These are phyloP conservation scores for Cadophora malorum DNA, from an alignment of 2,329 filamentous ascomycete species.

Conservation along the genomic window DNA sequence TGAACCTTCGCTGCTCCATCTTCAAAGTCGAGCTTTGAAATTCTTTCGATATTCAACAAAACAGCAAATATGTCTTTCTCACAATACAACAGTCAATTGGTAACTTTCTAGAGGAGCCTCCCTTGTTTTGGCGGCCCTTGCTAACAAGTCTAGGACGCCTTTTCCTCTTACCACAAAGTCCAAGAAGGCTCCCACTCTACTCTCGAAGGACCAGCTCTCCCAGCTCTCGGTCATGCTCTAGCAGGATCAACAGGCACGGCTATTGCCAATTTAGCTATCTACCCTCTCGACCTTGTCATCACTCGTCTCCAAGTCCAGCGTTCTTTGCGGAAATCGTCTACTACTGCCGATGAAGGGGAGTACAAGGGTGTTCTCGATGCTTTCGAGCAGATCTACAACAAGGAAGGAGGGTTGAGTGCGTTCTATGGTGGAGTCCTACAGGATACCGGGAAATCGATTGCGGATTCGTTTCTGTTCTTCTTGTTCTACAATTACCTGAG, in stretches of 20 bases:
- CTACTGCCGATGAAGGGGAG: conserved; percentile 47
- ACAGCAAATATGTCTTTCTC: conserved; percentile 17
- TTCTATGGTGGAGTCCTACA: conserved; percentile 72
- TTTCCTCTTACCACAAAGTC: conserved; percentile 44
- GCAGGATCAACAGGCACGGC: conserved; percentile 81
- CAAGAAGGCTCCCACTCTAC: conserved; percentile 45
- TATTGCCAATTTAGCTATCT: conserved; percentile 78
- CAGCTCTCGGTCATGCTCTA: conserved; percentile 80
- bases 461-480: conserved; percentile 87
- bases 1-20: not conserved
- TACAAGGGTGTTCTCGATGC: conserved; percentile 75
- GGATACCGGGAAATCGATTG: conserved; percentile 70
- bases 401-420: conserved; percentile 70
- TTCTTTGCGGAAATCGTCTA: conserved; percentile 54
- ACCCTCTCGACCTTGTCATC: conserved; percentile 82
- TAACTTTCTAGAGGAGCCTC: conserved; percentile 32
- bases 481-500: conserved; percentile 71
- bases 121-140: not conserved
- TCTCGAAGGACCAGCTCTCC: conserved; percentile 55
- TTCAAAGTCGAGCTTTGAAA: not conserved
- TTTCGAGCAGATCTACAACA: conserved; percentile 70
- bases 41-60: not conserved
- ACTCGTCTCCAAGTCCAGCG: conserved; percentile 83
- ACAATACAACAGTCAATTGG: conserved; percentile 50
- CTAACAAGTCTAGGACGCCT: conserved; percentile 40